These are phyloP conservation scores for Torrubiella hemipterigena DNA, from an alignment of 2,329 filamentous ascomycete genomes.

Conservation along the genomic window DNA sequence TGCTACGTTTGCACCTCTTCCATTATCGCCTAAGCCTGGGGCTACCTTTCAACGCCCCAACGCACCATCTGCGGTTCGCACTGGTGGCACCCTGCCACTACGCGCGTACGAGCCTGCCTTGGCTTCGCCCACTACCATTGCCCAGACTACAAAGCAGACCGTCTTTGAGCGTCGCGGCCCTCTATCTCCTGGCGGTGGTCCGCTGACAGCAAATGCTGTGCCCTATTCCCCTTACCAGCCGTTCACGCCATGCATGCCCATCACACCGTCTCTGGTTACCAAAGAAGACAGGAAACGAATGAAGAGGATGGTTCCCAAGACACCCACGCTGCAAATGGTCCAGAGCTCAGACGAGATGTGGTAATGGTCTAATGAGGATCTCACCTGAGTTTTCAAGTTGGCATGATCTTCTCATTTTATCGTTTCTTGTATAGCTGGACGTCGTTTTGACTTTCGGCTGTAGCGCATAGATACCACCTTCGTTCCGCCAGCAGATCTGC, in stretches of 20 bases:
- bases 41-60: constrained; percentile 36
- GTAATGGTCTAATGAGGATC: constrained; percentile 28
- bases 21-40: constrained; percentile 38
- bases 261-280: constrained; percentile 65
- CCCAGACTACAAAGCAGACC: constrained; percentile 48
- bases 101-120: constrained; percentile 49
- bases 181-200: constrained; percentile 44
- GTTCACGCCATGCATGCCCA: constrained; percentile 60
- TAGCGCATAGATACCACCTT: too few relatives aligned
- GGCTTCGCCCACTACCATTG: constrained; percentile 33
- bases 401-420: too few relatives aligned
- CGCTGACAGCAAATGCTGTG: constrained; percentile 49
- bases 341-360: constrained; percentile 51
- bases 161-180: constrained; percentile 46
- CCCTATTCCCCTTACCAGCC: constrained; percentile 75
- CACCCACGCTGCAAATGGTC: constrained; percentile 51
- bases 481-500: too few relatives aligned
- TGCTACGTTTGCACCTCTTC: constrained; percentile 20
- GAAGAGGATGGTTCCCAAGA: constrained; percentile 51
- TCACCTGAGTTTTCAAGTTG: too few relatives aligned
- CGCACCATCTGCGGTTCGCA: constrained; percentile 42
- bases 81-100: constrained; percentile 45
- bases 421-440: too few relatives aligned
- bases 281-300: constrained; percentile 58
- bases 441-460: too few relatives aligned